phyloP scores from a whole-genome alignment of 1,139 yeast species.

The Diutina scorzettiae region DNA sequence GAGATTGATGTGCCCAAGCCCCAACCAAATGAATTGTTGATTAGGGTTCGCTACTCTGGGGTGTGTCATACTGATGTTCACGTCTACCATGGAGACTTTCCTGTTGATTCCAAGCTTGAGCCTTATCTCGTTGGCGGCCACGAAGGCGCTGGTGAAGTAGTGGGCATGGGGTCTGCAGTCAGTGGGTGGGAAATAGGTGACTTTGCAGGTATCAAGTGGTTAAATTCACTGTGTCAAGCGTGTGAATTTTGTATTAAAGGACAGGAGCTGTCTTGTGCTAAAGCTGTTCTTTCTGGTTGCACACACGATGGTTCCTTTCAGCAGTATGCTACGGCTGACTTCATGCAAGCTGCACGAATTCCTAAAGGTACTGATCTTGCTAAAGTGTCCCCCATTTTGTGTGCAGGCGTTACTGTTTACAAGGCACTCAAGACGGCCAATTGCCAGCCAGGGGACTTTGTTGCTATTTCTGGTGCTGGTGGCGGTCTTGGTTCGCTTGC shows the following conservation, averaged over 20 bases:
- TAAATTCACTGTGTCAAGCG: slow-evolving; percentile 60
- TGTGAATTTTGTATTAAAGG: slow-evolving; percentile 65
- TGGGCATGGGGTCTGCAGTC: slow-evolving; percentile 59
- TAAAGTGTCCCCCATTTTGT: slow-evolving; percentile 62
- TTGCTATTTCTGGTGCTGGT: slow-evolving; percentile 71
- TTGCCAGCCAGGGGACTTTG: slow-evolving; percentile 64
- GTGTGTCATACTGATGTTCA: slow-evolving; percentile 62
- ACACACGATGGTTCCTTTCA: slow-evolving; percentile 79
- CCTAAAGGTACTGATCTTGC: slow-evolving; percentile 65
- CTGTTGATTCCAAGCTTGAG: slow-evolving; percentile 50
- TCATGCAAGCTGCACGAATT: slow-evolving; percentile 72
- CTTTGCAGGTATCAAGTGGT: slow-evolving; percentile 70
- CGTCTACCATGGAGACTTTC: slow-evolving; percentile 71
- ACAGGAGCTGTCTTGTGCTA: slow-evolving; percentile 57
- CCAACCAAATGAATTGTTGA: slow-evolving; percentile 44
- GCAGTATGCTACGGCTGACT: slow-evolving; percentile 78
- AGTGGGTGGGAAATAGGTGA: slow-evolving; percentile 66
- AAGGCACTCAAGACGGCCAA: slow-evolving; percentile 68
- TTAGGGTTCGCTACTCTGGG: slow-evolving; percentile 55
- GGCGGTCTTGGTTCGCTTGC: slow-evolving; percentile 81
- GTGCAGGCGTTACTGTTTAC: slow-evolving; percentile 82
- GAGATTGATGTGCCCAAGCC: slow-evolving; percentile 57
- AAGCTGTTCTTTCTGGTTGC: slow-evolving; percentile 64
- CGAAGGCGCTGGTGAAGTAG: slow-evolving; percentile 82
- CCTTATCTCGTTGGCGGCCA: slow-evolving; percentile 60